A percentile compares a stretch with the other conserved stretches of the same genome.
Evolutionary conservation across 352 stramenopile genomes (phyloP).

Genomic region (Phytophthora sojae): DNA sequence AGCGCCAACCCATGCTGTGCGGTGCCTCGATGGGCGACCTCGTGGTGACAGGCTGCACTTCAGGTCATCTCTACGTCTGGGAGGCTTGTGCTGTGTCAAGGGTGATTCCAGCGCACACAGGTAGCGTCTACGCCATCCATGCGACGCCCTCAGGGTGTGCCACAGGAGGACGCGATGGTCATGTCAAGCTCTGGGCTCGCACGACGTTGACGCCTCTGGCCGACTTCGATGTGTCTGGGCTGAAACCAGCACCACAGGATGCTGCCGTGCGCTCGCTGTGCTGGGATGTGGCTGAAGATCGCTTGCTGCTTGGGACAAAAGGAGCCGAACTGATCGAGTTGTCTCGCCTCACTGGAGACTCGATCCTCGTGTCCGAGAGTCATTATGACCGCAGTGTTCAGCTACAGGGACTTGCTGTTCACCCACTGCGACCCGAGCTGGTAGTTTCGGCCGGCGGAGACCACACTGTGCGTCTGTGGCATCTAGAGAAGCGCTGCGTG

Average conservation of each 20-base stretch:
- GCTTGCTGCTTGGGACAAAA: conserved; percentile 74
- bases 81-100: conserved; percentile 63
- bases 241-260: conserved; percentile 58
- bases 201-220: conserved; percentile 52
- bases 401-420: conserved; percentile 56
- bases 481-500: conserved; percentile 59
- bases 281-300: conserved; percentile 77
- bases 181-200: conserved; percentile 77
- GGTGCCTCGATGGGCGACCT: conserved; percentile 60
- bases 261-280: conserved; percentile 59
- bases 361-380: conserved; percentile 72
- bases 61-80: conserved; percentile 80
- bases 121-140: conserved; percentile 75
- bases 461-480: conserved; percentile 74
- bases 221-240: conserved; percentile 67
- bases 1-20: conserved; percentile 68
- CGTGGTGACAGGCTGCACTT: conserved; percentile 66
- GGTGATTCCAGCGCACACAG: conserved; percentile 71
- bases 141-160: conserved; percentile 60
- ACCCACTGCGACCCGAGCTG: conserved; percentile 58
- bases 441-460: conserved; percentile 78
- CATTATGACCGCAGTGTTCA: conserved; percentile 57
- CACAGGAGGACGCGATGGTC: conserved; percentile 67
- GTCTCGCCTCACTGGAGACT: conserved; percentile 65
- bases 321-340: conserved; percentile 74